Base-by-base conservation (phyloP, 1,284 basidiomycete genomes). In the Hemileia vastatrix region DNA sequence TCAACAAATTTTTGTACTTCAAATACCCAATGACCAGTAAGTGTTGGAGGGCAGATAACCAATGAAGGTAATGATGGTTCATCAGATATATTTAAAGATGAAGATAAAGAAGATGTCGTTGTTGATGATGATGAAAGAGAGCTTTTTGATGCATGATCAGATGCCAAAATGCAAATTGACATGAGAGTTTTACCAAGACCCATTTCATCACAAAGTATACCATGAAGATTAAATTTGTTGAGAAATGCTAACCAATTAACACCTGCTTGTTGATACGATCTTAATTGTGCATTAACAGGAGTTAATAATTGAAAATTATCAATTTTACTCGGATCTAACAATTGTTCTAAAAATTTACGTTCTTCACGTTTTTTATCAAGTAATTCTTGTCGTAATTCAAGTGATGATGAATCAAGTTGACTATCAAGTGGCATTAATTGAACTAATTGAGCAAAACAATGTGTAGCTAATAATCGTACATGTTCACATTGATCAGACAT, bases 391-490 rank as follows among this genome's bases (percentile, higher is more conserved):
- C 94, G 85, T 78, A 99, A 96, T 15, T 87, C 88, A 9, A 86
- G 86, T 33, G 95, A 94, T 74, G 96, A 90, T 4, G 94, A 93
- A 33, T 98, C 80, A 55, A n/a, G n/a, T n/a, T 93, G 94, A 67
- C 90, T 88, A 88, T 97, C 95, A 0, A 99, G 81, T 3, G 95
- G 95, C 3, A 98, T 91, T 87, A 99, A 94, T 80, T 97, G 97
- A 69, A 99, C 88, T n/a, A 99, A 79, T 1, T 90, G 87, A 0
- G 95, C 95, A 75, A 99, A 99, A 0, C 92, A 94, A 72, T 91
- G 92, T 4, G 95, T 97, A 0, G 95, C 87, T 3, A 91, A 84
- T 44, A 94, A 83, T n/a, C 95, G 86, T 50, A 94, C 86, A 65
- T 88, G 85, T 67, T 94, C 90, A 72, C 97, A 86, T 2, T 84